Evolutionary conservation across 768 basidiomycete genomes (phyloP), one percentile per base, ranked within the genome.

Genomic region (Lentinula edodes): DNA sequence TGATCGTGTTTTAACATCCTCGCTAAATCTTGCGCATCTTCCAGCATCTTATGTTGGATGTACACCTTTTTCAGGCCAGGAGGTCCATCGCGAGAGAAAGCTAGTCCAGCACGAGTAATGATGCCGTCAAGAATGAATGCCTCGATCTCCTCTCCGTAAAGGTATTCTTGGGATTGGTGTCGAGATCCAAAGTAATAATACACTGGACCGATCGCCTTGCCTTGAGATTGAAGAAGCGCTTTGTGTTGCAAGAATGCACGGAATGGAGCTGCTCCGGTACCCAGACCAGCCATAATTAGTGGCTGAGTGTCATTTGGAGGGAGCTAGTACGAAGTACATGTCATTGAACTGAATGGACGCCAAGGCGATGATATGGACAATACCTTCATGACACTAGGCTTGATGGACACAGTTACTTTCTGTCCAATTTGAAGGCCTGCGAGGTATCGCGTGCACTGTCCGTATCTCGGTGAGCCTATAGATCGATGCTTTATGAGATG

Each of bases 101-200:
- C 97, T 45, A 99, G 82, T 15, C 97, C 96, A 18, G 93, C 90
- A 67, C 88, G 88, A 12, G 93, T 88, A 73, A 98, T 90, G 62
- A 95, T 78, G 45, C 88, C 85, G 66, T 91, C 90, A 8, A 84
- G 76, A 59, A 98, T 86, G 75, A 91, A 98, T 2, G 95, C 93
- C 75, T 98, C 95, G 71, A 98, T 91, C 74, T 94, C 92, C 70
- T 94, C 92, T 58, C 94, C 94, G 72, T 99, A 99, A 38, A 99
- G 88, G 74, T 95, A 99, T 72, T 99, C 97, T 68, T 94, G 87
- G 34, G 90, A 89, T 72, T 92, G 91, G 73, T 98, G 90, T 61
- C 97, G 92, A 61, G 96, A 95, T 60, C 97, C 97, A 72, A 99
- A 99, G 81, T 99, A 99, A 80, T 99, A 98, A 72, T 98, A 89